Conservation (phyloP, 23 red algal species). For the Gracilaria gracilis region DNA sequence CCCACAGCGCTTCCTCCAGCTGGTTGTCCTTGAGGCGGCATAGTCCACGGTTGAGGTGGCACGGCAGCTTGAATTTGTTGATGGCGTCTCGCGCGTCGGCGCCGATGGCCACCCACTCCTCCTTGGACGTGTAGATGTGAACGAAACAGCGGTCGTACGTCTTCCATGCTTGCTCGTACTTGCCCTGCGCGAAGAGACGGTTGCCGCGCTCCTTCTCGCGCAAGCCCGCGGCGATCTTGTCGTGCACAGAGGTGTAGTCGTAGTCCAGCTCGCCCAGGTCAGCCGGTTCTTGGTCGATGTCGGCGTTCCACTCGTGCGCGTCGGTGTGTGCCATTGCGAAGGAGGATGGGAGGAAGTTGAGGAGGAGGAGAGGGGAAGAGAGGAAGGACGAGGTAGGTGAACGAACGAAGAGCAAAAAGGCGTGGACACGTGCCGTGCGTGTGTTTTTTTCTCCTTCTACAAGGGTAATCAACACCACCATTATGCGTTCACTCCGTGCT, state of each 20-base stretch:
- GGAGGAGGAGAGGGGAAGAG: no score
- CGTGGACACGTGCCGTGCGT: no score
- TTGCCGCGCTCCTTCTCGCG: conserved; percentile 76
- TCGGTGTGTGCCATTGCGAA: conserved; percentile 65
- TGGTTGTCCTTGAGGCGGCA: conserved; percentile 71
- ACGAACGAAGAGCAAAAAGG: no score
- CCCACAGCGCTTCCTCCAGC: conserved; percentile 85
- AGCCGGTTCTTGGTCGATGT: conserved; percentile 43
- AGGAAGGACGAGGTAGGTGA: no score
- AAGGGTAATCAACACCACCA: no score
- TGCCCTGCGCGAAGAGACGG: conserved; percentile 63
- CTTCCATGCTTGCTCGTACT: conserved; percentile 77
- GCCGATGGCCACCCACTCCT: conserved; percentile 91
- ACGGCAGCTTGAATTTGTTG: conserved; percentile 87
- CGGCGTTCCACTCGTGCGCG: conserved; percentile 27
- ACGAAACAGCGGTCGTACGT: conserved; percentile 92
- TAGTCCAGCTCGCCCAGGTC: conserved; percentile 77
- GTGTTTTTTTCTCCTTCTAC: no score
- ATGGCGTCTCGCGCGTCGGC: conserved; percentile 44
- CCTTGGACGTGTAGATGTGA: conserved; percentile 76
- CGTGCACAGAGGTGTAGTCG: conserved; percentile 57
- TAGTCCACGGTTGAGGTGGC: conserved; percentile 88
- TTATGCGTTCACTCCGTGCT: no score
- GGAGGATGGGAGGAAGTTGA: no score
- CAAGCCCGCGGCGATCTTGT: conserved; percentile 65